Evolutionary conservation across 176 grass and related monocot genomes (phyloP).

Genomic region (Oryza longistaminata): DNA sequence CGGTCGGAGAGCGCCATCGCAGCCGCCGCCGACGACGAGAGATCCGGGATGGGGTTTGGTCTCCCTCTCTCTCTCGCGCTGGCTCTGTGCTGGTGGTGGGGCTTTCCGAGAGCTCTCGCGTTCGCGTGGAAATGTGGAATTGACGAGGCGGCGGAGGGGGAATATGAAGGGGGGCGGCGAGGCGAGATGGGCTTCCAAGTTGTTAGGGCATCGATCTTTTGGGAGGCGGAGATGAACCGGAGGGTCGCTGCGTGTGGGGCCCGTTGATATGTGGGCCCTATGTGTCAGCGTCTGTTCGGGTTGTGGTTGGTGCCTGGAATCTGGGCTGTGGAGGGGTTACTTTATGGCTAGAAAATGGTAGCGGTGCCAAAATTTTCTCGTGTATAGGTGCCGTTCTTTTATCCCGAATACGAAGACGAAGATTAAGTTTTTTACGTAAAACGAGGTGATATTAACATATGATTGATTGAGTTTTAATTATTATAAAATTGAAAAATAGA

Average conservation of each 20-base stretch:
- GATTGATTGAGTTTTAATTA: too few relatives aligned
- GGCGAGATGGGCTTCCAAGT: not conserved
- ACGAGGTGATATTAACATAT: too few relatives aligned
- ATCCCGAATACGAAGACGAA: too few relatives aligned
- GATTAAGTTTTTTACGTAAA: too few relatives aligned
- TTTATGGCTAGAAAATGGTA: not conserved
- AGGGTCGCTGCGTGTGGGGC: conserved; percentile 10
- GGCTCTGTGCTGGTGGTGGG: not conserved
- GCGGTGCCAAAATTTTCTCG: not conserved
- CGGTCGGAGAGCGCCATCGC: conserved; percentile 76
- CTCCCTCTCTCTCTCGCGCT: not conserved
- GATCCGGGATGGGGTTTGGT: conserved; percentile 37
- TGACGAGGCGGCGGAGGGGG: conserved; percentile 14
- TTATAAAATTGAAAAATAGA: too few relatives aligned
- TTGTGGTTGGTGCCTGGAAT: not conserved
- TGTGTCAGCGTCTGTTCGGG: not conserved
- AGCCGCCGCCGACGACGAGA: conserved; percentile 40
- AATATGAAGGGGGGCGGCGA: conserved; percentile 24
- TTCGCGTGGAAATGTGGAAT: conserved; percentile 30
- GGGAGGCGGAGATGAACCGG: not conserved
- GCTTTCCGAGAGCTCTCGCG: conserved; percentile 30
- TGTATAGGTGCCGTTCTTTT: too few relatives aligned
- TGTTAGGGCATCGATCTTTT: conserved; percentile 37
- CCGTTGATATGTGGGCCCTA: not conserved
- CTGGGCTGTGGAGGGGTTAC: not conserved